These are phyloP conservation scores for Sporothrix pseudoabietina DNA, from an alignment of 2,329 filamentous ascomycete species.

Conservation along the genomic window DNA sequence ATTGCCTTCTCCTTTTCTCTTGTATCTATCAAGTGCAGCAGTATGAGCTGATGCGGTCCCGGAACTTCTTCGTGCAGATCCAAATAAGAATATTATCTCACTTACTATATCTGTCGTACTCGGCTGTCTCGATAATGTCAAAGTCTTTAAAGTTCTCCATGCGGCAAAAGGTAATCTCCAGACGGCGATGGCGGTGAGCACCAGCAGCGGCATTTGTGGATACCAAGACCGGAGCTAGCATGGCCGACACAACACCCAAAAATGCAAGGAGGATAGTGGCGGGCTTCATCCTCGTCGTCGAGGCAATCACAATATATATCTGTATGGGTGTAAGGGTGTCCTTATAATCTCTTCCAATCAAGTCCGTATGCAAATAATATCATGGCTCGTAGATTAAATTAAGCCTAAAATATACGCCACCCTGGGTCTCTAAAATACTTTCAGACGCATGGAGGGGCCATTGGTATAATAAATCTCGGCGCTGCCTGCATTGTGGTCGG, in stretches of 20 bases:
- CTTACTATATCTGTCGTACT: neutral
- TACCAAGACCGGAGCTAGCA: neutral
- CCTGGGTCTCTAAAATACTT: neutral
- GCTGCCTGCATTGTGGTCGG: neutral
- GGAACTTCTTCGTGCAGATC: neutral
- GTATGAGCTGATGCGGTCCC: constrained; percentile 7
- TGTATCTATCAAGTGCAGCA: neutral
- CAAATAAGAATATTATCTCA: neutral
- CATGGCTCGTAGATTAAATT: neutral
- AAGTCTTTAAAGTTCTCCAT: neutral
- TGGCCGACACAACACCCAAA: neutral
- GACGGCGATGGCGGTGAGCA: neutral
- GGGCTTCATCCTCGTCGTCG: neutral
- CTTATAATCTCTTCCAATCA: neutral
- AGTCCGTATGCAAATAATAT: neutral
- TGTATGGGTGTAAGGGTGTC: neutral
- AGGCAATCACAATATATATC: neutral
- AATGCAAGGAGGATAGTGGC: neutral
- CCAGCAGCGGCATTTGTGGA: neutral
- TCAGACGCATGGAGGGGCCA: neutral
- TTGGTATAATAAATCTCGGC: neutral
- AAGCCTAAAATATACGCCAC: neutral
- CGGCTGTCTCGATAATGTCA: neutral
- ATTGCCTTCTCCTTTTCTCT: neutral
- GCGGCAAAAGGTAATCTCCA: constrained; percentile 6